These are phyloP conservation scores for Pyropia haitanensis DNA, from an alignment of 23 red algal species.

Conservation along the genomic window DNA sequence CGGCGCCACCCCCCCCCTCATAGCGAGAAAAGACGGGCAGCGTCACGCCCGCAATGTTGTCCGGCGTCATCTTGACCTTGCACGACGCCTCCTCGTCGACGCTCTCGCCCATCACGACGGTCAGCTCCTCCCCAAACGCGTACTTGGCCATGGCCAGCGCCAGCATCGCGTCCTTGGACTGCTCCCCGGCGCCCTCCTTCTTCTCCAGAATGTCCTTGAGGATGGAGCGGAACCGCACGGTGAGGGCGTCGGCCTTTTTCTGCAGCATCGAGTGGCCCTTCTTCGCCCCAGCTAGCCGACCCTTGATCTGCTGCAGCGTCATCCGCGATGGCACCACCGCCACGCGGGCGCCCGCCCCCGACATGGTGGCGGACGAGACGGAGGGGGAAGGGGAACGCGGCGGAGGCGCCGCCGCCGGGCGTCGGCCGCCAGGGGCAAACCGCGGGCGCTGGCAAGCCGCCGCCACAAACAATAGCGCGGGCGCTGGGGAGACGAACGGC, in stretches of 20 bases:
- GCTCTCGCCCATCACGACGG: constrained; percentile 77
- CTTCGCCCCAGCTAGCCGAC: constrained; percentile 59
- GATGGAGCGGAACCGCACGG: constrained; percentile 89
- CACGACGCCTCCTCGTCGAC: constrained; percentile 57
- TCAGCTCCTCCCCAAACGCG: constrained; percentile 81
- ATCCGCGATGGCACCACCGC: constrained; percentile 97
- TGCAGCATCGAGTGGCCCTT: constrained; percentile 96
- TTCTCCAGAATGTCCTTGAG: constrained; percentile 74
- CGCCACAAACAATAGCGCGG: too few relatives aligned
- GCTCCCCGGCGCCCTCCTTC: constrained; percentile 61
- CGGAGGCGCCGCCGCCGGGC: too few relatives aligned
- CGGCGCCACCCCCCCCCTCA: not conserved
- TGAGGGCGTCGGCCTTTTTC: constrained; percentile 93
- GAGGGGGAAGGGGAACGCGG: too few relatives aligned
- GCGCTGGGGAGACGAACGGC: too few relatives aligned
- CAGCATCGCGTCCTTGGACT: constrained; percentile 74
- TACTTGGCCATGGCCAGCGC: constrained; percentile 90
- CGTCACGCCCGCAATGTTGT: constrained; percentile 93
- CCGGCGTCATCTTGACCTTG: constrained; percentile 64
- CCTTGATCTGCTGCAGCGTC: constrained; percentile 97
- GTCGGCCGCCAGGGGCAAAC: too few relatives aligned
- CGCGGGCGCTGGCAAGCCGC: too few relatives aligned
- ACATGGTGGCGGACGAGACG: too few relatives aligned
- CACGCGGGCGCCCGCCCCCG: constrained; percentile 14
- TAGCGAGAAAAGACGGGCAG: constrained; percentile 61